phyloP scores from a whole-genome alignment of 306 rosid species.

The Pachyrhizus erosus region DNA sequence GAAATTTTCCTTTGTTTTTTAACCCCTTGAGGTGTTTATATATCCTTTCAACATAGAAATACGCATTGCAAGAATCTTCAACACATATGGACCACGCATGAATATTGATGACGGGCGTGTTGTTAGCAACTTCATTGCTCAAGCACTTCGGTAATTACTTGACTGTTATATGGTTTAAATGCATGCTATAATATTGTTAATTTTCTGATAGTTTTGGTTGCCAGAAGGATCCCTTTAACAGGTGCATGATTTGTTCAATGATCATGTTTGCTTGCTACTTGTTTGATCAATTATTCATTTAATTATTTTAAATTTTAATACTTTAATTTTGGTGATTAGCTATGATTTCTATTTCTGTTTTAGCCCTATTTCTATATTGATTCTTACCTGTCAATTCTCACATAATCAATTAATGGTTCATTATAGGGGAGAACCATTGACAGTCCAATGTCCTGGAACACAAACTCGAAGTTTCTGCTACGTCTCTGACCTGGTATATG shows the following conservation, averaged over 20 bases:
- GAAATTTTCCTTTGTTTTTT: neutral
- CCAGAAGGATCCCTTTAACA: neutral
- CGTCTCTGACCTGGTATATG: slow-evolving; percentile 76
- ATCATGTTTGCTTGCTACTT: neutral
- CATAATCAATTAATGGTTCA: slow-evolving; percentile 7
- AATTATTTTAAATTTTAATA: neutral
- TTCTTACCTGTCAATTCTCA: neutral
- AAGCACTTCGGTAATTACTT: slow-evolving; percentile 78
- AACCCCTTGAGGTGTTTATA: neutral
- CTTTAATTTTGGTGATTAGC: neutral
- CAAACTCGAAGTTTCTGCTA: slow-evolving; percentile 88
- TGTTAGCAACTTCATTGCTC: slow-evolving; percentile 94
- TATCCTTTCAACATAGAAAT: slow-evolving; percentile 60
- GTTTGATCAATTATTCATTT: slow-evolving; percentile 3
- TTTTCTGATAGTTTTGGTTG: slow-evolving; percentile 1
- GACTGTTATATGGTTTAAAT: neutral
- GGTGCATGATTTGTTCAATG: neutral
- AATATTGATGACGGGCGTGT: slow-evolving; percentile 94
- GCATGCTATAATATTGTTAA: neutral
- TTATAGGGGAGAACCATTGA: slow-evolving; percentile 76
- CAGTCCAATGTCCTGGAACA: slow-evolving; percentile 80
- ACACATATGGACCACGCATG: slow-evolving; percentile 96
- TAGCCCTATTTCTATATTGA: neutral
- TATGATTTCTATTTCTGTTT: neutral
- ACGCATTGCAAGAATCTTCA: slow-evolving; percentile 92